Base-by-base conservation (phyloP, 2,329 filamentous ascomycete genomes). In the Penicillium sp. region DNA sequence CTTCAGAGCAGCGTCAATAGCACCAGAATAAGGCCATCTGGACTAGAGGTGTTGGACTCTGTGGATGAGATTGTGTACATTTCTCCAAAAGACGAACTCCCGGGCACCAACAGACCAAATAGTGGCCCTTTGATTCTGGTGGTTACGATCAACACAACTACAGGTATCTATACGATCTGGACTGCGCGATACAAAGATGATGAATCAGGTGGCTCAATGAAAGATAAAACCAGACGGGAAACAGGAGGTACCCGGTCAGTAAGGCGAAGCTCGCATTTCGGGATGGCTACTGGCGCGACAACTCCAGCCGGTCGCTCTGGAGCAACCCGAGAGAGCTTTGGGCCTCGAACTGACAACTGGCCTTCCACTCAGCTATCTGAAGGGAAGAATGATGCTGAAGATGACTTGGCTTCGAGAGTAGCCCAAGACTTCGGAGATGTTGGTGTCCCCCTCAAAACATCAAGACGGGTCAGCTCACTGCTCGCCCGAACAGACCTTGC, bases 401-500 rank as follows among this genome's bases (percentile, higher is more conserved):
- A 89, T 60, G 79, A 81, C 56, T 78, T 90, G 41, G 88, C 87
- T 3, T 82, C 88, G 3, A 84, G 88, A 0, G 75, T 93, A n/a
- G 88, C 89, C 53, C 83, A 88, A 40, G 88, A 91, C 54, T 80
- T 82, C 56, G 78, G 75, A 22, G 75, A 80, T 53, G 77, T 82
- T 31, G 79, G 81, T 28, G 79, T 82, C 44, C 80, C 82, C 17
- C 74, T 74, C n/a, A 82, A 82, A 60, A 81, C 84, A 41, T 85
- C 84, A n/a, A 85, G 94, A 41, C 85, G 94, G 48, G 88, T 97
- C 26, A 99, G 94, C 76, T 97, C 93, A 16, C 83, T 96, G 75
- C 80, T 97, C 50, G 92, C 92, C 16, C 83, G 93, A 66, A 89
- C 90, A 31, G 93, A 97, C 69, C 78, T 97, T 19, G 93, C 90